Evolutionary conservation across 345 rosid species (phyloP), one percentile per base, ranked within the genome.

Genomic region (Atalantia buxifolia): DNA sequence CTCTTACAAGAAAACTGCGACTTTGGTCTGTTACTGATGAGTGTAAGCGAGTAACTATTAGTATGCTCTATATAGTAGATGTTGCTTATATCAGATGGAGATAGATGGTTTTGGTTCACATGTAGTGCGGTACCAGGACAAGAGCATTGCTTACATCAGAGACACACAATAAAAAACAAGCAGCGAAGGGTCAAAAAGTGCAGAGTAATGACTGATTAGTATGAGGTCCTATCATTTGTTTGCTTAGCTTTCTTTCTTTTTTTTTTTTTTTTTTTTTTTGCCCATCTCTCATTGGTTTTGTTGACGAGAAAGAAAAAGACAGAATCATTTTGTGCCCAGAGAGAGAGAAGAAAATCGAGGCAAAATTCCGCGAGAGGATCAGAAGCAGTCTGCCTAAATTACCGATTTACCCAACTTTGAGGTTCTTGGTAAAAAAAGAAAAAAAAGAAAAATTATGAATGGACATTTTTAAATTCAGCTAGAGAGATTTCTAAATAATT

Each of bases 271-370:
- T 50, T 13, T 50, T 3, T 0, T 35, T 70, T 81, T 45, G 38
- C 62, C 22, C 60, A 9, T 4, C 77, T 71, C 79, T 67, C 60
- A 36, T 81, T 77, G 75, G 9, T 77, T 77, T 81, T 59, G 80
- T 79, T 72, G 75, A 75, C 73, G 1, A n/a, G 53, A 69, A 72
- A 72, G 19, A 30, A 50, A 27, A 24, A 70, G 60, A 82, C 81
- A 69, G 71, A 72, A 84, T 86, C 77, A 84, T 84, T 64, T n/a
- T 76, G 76, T 48, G 25, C 68, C 53, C 72, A 53, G 68, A 59
- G 24, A 31, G 75, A 65, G 27, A 27, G 25, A 78, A 68, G 60
- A 38, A 76, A 75, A 50, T 48, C 30, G 63, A 74, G 56, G 67
- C 66, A 59, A 76, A 53, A 9, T 66, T 78, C 38, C 71, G 38